These are phyloP conservation scores for Penicillium antarcticum DNA, from an alignment of 495 filamentous ascomycete species.

Conservation along the genomic window DNA sequence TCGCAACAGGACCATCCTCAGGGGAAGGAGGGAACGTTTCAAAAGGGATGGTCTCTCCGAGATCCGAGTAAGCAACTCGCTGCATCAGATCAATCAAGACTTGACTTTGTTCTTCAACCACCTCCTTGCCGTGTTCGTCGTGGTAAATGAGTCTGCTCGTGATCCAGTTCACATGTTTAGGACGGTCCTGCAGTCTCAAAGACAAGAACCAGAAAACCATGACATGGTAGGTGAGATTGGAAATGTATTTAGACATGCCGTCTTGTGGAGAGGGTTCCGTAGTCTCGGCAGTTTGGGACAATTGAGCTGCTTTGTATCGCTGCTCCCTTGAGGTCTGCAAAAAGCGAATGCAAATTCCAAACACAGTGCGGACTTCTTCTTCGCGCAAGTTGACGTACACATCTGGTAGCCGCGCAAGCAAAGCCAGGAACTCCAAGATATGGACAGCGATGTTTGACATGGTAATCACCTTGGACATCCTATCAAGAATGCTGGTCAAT, in stretches of 20 bases:
- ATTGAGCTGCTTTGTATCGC: constrained; percentile 33
- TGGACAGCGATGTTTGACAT: constrained; percentile 87
- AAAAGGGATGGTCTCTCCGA: constrained; percentile 54
- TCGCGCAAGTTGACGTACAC: constrained; percentile 84
- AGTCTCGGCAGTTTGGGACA: constrained; percentile 18
- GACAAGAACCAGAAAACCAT: constrained; percentile 96
- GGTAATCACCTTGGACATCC: constrained; percentile 93
- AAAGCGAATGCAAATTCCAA: constrained; percentile 92
- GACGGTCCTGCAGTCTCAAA: constrained; percentile 76
- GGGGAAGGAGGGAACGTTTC: constrained; percentile 58
- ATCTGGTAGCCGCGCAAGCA: constrained; percentile 78
- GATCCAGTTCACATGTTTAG: constrained; percentile 85
- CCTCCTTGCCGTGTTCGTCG: constrained; percentile 68
- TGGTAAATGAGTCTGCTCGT: constrained; percentile 75
- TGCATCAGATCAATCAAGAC: constrained; percentile 97
- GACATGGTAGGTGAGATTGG: constrained; percentile 88
- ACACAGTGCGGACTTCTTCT: constrained; percentile 85
- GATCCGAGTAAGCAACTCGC: constrained; percentile 79
- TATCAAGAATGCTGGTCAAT: constrained; percentile 77
- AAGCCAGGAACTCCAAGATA: constrained; percentile 87
- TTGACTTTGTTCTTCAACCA: constrained; percentile 86
- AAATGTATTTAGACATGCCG: constrained; percentile 72
- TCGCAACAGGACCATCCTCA: constrained; percentile 62
- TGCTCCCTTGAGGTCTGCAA: constrained; percentile 69
- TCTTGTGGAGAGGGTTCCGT: constrained; percentile 33